A percentile compares a stretch with the other conserved stretches of the same genome.
phyloP scores from a whole-genome alignment of 768 basidiomycete species.

The Nevesoporus exiguus region DNA sequence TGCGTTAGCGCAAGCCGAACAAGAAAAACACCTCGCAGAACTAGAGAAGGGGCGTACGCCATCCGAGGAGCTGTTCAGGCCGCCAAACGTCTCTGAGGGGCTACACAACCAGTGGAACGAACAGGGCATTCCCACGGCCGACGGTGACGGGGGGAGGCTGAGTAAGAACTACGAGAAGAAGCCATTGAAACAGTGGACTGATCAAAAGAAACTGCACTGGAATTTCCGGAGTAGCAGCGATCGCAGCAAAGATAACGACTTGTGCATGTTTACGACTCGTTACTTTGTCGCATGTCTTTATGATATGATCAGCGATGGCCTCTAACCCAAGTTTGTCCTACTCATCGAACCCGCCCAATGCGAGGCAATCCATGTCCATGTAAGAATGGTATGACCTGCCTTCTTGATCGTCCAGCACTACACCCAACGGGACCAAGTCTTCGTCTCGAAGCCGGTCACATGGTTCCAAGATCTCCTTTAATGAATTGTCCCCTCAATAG shows the following conservation, averaged over 20 bases:
- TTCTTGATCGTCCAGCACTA: constrained; percentile 95
- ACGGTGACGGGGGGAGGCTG: constrained; percentile 78
- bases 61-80: constrained; percentile 79
- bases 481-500: constrained; percentile 63
- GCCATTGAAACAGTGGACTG: constrained; percentile 63
- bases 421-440: constrained; percentile 90
- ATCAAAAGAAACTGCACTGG: constrained; percentile 78
- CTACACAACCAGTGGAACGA: constrained; percentile 84
- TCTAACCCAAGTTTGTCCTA: constrained; percentile 77
- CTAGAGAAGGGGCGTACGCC: constrained; percentile 81
- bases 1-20: constrained; percentile 61
- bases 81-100: constrained; percentile 70
- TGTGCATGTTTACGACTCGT: too few species aligned
- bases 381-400: constrained; percentile 41
- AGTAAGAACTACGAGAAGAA: constrained; percentile 81
- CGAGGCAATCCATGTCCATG: constrained; percentile 76
- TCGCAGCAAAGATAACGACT: constrained; percentile 15
- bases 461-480: constrained; percentile 79
- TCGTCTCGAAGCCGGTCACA: constrained; percentile 88
- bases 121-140: constrained; percentile 79
- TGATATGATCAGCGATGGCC: constrained; percentile 62
- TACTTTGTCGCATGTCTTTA: constrained; percentile 51
- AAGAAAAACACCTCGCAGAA: constrained; percentile 65
- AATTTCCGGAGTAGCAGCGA: constrained; percentile 56
- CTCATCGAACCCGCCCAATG: constrained; percentile 48